Conservation (phyloP, 805 yeast genomes). For the Starmera caribaea region DNA sequence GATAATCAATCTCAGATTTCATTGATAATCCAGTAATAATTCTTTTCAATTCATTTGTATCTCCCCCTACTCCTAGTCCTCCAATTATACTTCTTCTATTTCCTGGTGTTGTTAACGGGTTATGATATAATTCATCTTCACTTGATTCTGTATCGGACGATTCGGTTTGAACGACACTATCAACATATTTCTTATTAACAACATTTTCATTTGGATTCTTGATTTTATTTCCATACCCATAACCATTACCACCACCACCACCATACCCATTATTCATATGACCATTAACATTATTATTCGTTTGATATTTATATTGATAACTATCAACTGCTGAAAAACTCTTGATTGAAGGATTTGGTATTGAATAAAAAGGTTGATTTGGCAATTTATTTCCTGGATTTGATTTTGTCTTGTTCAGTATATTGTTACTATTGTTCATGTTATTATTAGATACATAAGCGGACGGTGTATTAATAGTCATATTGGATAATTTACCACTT, state of each 20-base stretch:
- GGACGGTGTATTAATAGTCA: too few species aligned
- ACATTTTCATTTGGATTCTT: slow-evolving; percentile 7
- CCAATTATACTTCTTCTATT: background rate
- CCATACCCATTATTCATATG: too few species aligned
- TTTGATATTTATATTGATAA: too few species aligned
- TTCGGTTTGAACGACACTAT: slow-evolving; percentile 18
- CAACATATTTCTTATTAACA: slow-evolving; percentile 15
- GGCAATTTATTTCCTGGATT: background rate
- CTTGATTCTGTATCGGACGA: background rate
- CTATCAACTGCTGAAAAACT: too few species aligned
- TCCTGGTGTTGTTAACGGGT: background rate
- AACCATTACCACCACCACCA: too few species aligned
- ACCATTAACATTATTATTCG: too few species aligned
- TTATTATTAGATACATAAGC: too few species aligned
- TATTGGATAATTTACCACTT: too few species aligned
- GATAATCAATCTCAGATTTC: slow-evolving; percentile 1
- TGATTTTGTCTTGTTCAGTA: slow-evolving; percentile 9
- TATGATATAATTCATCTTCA: background rate
- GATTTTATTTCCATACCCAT: too few species aligned
- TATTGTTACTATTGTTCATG: background rate
- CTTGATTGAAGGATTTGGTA: background rate
- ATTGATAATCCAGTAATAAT: slow-evolving; percentile 19
- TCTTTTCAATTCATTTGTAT: slow-evolving; percentile 10
- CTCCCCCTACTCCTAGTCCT: background rate
- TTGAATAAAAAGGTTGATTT: background rate